Percentiles rank a stretch among this genome's conserved stretches.
phyloP scores from a whole-genome alignment of 129 eudicot species.

The Erigeron canadensis region DNA sequence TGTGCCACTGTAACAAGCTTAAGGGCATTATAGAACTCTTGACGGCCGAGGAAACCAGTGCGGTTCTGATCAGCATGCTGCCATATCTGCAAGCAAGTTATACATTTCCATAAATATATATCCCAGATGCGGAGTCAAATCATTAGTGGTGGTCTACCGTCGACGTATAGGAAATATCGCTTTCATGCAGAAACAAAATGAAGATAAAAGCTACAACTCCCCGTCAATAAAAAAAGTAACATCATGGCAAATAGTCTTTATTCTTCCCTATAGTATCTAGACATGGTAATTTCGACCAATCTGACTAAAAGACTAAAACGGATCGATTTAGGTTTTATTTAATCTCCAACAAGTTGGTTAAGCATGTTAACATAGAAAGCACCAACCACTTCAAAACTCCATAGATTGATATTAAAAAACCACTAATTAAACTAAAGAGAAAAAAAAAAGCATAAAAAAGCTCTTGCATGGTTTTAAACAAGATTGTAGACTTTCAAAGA shows the following conservation, averaged over 20 bases:
- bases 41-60: slow-evolving; percentile 84
- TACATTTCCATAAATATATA: slow-evolving; percentile 7
- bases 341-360: not conserved
- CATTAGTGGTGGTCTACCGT: slow-evolving; percentile 1
- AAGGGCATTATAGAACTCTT: slow-evolving; percentile 86
- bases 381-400: slow-evolving; percentile 2
- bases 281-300: not conserved
- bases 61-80: slow-evolving; percentile 84
- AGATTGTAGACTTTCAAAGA: not conserved
- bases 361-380: slow-evolving; percentile 2
- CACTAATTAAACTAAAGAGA: not conserved
- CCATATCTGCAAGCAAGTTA: slow-evolving; percentile 76
- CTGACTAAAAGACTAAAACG: not conserved
- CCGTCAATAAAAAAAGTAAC: not conserved
- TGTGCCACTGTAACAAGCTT: slow-evolving; percentile 96
- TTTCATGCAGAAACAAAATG: slow-evolving; percentile 7
- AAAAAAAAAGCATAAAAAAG: not conserved
- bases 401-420: not conserved
- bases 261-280: not conserved
- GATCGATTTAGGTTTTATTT: not conserved
- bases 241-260: not conserved
- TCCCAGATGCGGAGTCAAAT: not conserved
- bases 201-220: slow-evolving; percentile 1
- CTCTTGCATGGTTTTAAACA: not conserved
- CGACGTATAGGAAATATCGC: not conserved